Base-by-base conservation (phyloP, 129 eudicot genomes). In the Flaveria sonorensis region DNA sequence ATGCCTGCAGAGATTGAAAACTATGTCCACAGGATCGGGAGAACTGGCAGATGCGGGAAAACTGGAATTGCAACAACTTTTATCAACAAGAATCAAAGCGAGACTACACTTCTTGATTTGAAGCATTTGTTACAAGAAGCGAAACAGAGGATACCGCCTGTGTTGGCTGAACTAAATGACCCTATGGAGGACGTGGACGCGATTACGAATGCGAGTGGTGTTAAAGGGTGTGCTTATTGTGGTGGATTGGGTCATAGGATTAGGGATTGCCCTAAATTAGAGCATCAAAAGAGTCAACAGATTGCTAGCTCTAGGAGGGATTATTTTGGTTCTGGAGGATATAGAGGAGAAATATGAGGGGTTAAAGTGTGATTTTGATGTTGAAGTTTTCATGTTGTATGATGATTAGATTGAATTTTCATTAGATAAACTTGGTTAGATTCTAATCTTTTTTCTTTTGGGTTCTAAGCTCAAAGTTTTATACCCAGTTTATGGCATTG, bases 1-100 rank as follows among this genome's bases (percentile, higher is more conserved):
- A 92, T 92, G 97, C 97, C 97, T 0, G 96, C 87, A 0, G 97
- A 89, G 65, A 92, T 92, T 3, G 96, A 92, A 28, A 92, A 92
- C 40, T 92, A 92, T 15, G 93, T 89, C 3, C 96, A 89, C 24
- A 78, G 98, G 81, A 92, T 92, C 10, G 97, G 96, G 23, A 71
- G 96, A n/a, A 89, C 96, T 0, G 96, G 97, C 3, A 76, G 96
- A 39, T 92, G 97, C 71, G 97, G 93, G 32, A 92, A 92, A 65
- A 92, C 97, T 0, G 93, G 97, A 23, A 89, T 92, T 14, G 94
- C 94, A 0, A 88, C 98, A 0, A 92, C 94, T 0, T 92, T 92
- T 60, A 90, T 92, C 3, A 92, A 90, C 80, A 90, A 91, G 85
- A 90, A 92, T 70, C 94, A 92, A 46, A 90, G 89, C 19, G 96